Evolutionary conservation across 208 protist genomes (phyloP), one percentile per base, ranked within the genome.

Genomic region (Trypanosoma grayi): DNA sequence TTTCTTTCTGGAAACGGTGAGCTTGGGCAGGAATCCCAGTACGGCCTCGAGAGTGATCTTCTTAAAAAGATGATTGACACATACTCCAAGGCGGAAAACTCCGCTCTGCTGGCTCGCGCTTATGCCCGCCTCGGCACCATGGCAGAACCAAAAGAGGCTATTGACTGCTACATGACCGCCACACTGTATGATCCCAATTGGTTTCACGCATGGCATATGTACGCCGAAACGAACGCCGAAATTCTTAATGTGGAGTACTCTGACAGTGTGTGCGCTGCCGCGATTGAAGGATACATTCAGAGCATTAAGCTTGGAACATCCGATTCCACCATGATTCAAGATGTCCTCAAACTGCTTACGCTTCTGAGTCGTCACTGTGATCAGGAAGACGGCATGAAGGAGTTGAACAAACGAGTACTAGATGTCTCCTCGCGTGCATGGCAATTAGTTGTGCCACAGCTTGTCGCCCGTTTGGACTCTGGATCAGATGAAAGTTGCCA

Each of bases 401-500:
- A 90, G 33, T 71, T 99, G 4, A 65, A 75, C 24, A 75, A 92
- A 36, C 95, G 96, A 36, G 95, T 99, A 36, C 65, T 92, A 43
- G 93, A 92, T 2, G 85, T 99, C 5, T 74, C 83, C 14, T 87
- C 98, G 36, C 90, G 98, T 31, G 98, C 98, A 31, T 99, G 99
- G 99, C 76, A 99, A 3, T 80, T 98, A 39, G 98, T 99, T 13
- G 95, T 99, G 14, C 98, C 98, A 20, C 98, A 99, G 75, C 81
- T 99, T 20, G 98, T 99, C 59, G 98, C 98, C 34, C 84, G 97
- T 13, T 93, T 99, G 31, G 96, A 99, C 71, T 93, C 90, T 18
- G 86, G 83, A 18, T 77, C 88, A 0, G 61, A 87, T 18, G 67
- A 75, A n/a, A 97, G 99, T 56, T 87, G 96, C 28, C 72, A 83